Percentiles rank a stretch among this genome's conserved stretches.
These are phyloP conservation scores for Saposhnikovia divaricata DNA, from an alignment of 129 eudicot species.

Conservation along the genomic window DNA sequence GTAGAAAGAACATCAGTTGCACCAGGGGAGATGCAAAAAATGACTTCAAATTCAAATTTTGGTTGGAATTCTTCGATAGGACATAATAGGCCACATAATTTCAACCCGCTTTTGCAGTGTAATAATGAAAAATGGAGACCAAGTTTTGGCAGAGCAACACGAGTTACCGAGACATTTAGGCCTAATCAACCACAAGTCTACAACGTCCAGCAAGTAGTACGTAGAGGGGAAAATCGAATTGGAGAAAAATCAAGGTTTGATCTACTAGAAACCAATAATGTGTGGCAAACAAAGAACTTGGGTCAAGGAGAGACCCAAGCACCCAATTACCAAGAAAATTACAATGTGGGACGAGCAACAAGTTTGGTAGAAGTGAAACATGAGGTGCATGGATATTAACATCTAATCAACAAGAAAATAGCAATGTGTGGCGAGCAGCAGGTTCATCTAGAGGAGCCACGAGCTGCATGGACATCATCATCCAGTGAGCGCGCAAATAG, in stretches of 20 bases:
- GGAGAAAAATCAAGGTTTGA: not conserved
- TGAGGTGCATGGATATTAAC: not conserved
- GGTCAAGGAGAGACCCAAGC: not conserved
- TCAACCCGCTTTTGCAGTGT: not conserved
- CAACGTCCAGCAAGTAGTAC: not conserved
- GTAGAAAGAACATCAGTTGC: not conserved
- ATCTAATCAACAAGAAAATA: not conserved
- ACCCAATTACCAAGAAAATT: not conserved
- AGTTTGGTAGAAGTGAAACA: not conserved
- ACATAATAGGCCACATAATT: not conserved
- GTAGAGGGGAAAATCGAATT: not conserved
- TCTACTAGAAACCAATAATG: not conserved
- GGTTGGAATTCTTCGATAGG: not conserved
- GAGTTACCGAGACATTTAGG: not conserved
- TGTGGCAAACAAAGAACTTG: not conserved
- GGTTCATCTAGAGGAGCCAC: not conserved
- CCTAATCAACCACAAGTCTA: not conserved
- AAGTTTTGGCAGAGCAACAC: not conserved
- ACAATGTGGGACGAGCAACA: not conserved
- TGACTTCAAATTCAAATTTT: not conserved
- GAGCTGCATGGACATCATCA: not conserved
- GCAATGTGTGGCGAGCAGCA: not conserved
- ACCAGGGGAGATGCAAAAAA: not conserved
- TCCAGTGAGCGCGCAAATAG: not conserved
- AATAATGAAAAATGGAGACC: not conserved